These are phyloP conservation scores for Penicillium arizonense DNA, from an alignment of 495 filamentous ascomycete genomes.

Conservation along the genomic window DNA sequence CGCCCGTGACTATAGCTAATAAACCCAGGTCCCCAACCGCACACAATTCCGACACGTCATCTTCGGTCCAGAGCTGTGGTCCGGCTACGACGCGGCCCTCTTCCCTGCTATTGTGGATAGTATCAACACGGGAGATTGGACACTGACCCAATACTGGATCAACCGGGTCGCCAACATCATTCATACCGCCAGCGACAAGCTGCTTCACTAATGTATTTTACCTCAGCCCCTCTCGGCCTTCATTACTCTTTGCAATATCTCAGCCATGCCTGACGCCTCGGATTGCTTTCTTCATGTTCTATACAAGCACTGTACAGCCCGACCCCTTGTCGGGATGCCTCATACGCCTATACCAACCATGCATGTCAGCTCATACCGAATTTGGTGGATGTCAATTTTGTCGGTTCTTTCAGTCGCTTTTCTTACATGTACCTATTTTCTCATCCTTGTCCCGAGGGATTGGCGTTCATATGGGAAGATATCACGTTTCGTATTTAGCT, in stretches of 20 bases:
- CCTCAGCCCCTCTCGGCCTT: conserved; percentile 2
- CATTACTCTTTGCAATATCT: background rate
- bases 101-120: conserved; percentile 88
- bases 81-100: conserved; percentile 67
- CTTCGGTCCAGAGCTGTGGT: conserved; percentile 80
- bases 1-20: conserved; percentile 7
- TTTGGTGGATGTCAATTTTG: background rate
- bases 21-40: conserved; percentile 74
- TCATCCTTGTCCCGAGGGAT: conserved; percentile 5
- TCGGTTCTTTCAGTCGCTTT: background rate
- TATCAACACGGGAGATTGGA: conserved; percentile 69
- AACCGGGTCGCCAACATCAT: conserved; percentile 70
- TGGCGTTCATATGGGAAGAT: conserved; percentile 9
- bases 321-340: conserved; percentile 3
- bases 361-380: conserved; percentile 5
- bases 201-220: conserved; percentile 41
- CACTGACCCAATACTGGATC: conserved; percentile 64
- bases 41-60: conserved; percentile 94
- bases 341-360: conserved; percentile 15
- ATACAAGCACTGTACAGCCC: conserved; percentile 26
- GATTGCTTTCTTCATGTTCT: conserved; percentile 5
- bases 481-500: conserved; percentile 5
- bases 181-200: conserved; percentile 59
- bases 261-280: conserved; percentile 13
- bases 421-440: conserved; percentile 5